phyloP scores from a whole-genome alignment of 2,329 filamentous ascomycete genomes.

The Peltaster fructicola region DNA sequence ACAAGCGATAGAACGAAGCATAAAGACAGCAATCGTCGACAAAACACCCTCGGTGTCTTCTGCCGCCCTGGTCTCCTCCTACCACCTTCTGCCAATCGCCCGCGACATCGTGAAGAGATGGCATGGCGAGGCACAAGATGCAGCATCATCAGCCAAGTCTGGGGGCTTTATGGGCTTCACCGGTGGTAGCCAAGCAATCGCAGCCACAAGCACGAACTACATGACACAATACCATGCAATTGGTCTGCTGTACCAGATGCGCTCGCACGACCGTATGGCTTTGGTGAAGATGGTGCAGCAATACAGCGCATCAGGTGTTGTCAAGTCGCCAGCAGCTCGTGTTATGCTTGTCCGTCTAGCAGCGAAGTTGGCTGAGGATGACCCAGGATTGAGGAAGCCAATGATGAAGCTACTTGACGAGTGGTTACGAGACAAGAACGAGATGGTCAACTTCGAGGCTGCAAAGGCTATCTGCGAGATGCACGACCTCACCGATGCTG shows the following conservation, averaged over 20 bases:
- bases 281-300: conserved; percentile 99
- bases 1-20: conserved; percentile 91
- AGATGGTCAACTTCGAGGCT: conserved; percentile 98
- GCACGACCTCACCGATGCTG: conserved; percentile 77
- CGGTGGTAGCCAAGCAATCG: conserved; percentile 58
- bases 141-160: conserved; percentile 76
- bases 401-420: conserved; percentile 96
- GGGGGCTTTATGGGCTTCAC: conserved; percentile 85
- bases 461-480: conserved; percentile 96
- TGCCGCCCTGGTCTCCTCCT: conserved; percentile 87
- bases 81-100: conserved; percentile 91
- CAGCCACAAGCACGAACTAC: conserved; percentile 65
- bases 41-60: conserved; percentile 96
- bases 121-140: conserved; percentile 97
- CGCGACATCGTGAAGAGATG: conserved; percentile 89
- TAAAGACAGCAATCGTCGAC: conserved; percentile 98
- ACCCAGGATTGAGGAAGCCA: conserved; percentile 69
- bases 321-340: conserved; percentile 87
- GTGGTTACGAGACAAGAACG: conserved; percentile 95
- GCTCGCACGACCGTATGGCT: conserved; percentile 92
- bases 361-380: conserved; percentile 85
- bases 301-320: conserved; percentile 74
- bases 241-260: conserved; percentile 93
- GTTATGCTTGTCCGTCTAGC: conserved; percentile 86
- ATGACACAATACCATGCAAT: conserved; percentile 99